Conservation (phyloP, 768 basidiomycete species). For the Kwoniella heveanensis region DNA sequence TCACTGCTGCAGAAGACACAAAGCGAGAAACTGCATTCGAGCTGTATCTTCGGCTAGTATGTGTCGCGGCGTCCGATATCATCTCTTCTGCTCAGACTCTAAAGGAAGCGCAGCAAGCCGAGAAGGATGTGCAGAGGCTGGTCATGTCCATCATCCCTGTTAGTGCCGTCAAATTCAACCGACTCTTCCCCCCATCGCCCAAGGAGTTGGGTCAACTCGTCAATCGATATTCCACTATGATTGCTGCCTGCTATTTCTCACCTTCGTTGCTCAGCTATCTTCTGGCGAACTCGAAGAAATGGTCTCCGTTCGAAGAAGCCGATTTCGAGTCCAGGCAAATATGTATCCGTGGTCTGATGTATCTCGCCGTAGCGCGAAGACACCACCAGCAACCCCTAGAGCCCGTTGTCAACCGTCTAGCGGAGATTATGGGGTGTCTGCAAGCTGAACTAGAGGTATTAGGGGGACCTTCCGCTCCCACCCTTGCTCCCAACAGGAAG, state of each 20-base stretch:
- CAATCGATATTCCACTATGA: slow-evolving; percentile 76
- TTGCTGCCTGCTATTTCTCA: slow-evolving; percentile 71
- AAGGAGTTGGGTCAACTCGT: slow-evolving; percentile 73
- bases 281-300: slow-evolving; percentile 67
- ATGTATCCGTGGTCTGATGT: slow-evolving; percentile 74
- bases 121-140: slow-evolving; percentile 65
- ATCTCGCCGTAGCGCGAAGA: slow-evolving; percentile 67
- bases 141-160: slow-evolving; percentile 73
- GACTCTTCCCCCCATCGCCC: slow-evolving; percentile 60
- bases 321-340: slow-evolving; percentile 68
- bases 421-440: slow-evolving; percentile 64
- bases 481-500: slow-evolving; percentile 26
- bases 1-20: slow-evolving; percentile 61
- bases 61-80: slow-evolving; percentile 62
- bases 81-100: slow-evolving; percentile 32
- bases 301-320: slow-evolving; percentile 68
- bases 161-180: slow-evolving; percentile 68
- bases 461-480: slow-evolving; percentile 15
- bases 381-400: slow-evolving; percentile 62
- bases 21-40: slow-evolving; percentile 70
- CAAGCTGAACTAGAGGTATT: slow-evolving; percentile 59
- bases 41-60: slow-evolving; percentile 78
- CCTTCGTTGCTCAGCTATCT: slow-evolving; percentile 61
- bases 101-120: slow-evolving; percentile 53
- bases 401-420: slow-evolving; percentile 67